A percentile compares a stretch with the other conserved stretches of the same genome.
Conservation (phyloP, 2,329 filamentous ascomycete species). For the Aspergillus unguis region DNA sequence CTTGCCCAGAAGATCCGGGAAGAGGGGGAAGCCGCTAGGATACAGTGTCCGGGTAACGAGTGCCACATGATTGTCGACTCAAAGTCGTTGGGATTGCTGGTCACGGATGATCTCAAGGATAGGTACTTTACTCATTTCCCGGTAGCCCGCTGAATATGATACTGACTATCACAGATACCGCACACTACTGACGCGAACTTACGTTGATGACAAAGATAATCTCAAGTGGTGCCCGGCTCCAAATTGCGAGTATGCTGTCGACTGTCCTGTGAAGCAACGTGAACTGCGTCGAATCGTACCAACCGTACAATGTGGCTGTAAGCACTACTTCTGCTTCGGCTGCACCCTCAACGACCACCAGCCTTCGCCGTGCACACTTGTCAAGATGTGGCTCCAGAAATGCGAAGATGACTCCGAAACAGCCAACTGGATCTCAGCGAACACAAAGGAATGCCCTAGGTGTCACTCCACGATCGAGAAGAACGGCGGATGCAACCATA, state of each 20-base stretch:
- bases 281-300: slow-evolving; percentile 83
- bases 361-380: slow-evolving; percentile 83
- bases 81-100: slow-evolving; percentile 76
- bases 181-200: slow-evolving; percentile 83
- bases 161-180: slow-evolving; percentile 61
- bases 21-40: slow-evolving; percentile 90
- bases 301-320: slow-evolving; percentile 81
- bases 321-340: slow-evolving; percentile 90
- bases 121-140: slow-evolving; percentile 40
- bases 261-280: slow-evolving; percentile 83
- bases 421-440: slow-evolving; percentile 98
- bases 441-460: slow-evolving; percentile 96
- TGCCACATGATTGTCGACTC: slow-evolving; percentile 91
- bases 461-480: slow-evolving; percentile 98
- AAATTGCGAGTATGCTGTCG: slow-evolving; percentile 91
- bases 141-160: neutral
- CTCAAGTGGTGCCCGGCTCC: slow-evolving; percentile 98
- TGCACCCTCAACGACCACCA: slow-evolving; percentile 88
- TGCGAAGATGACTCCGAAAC: slow-evolving; percentile 98
- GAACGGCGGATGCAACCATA: slow-evolving; percentile 96
- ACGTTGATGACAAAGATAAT: slow-evolving; percentile 93
- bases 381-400: slow-evolving; percentile 96
- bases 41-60: slow-evolving; percentile 84
- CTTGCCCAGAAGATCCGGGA: slow-evolving; percentile 88
- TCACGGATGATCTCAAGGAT: slow-evolving; percentile 54